These are phyloP conservation scores for Cucurbita ficifolia DNA, from an alignment of 306 rosid genomes.

Conservation along the genomic window DNA sequence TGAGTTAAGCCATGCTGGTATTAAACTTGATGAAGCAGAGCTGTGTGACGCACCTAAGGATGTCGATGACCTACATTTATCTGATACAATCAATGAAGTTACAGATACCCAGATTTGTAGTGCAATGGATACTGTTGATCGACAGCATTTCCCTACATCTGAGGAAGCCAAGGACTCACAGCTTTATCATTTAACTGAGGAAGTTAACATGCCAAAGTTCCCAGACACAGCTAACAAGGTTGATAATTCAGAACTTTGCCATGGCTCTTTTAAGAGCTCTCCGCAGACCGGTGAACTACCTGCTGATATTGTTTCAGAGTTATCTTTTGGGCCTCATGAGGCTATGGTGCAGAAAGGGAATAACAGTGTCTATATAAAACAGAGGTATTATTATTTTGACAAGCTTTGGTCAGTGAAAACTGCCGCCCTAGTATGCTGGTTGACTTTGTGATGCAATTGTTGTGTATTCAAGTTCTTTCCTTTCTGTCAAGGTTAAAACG, in stretches of 20 bases:
- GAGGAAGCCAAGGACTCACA: slow-evolving; percentile 14
- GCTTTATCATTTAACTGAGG: slow-evolving; percentile 18
- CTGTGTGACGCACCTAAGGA: slow-evolving; percentile 7
- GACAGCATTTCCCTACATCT: slow-evolving; percentile 16
- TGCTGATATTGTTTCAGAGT: slow-evolving; percentile 37
- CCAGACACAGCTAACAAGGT: slow-evolving; percentile 1
- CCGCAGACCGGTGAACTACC: slow-evolving; percentile 20
- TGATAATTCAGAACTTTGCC: slow-evolving; percentile 26
- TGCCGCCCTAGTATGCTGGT: background rate
- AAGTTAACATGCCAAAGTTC: slow-evolving; percentile 15
- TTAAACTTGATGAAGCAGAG: slow-evolving; percentile 17
- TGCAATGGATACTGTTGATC: slow-evolving; percentile 12
- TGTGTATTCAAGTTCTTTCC: background rate
- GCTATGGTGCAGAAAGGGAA: slow-evolving; percentile 55
- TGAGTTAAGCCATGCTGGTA: slow-evolving; percentile 23
- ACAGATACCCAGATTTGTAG: slow-evolving; percentile 17
- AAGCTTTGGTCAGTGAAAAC: background rate
- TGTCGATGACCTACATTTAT: slow-evolving; percentile 7
- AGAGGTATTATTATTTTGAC: slow-evolving; percentile 12
- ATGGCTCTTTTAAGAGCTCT: slow-evolving; percentile 24
- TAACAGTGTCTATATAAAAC: slow-evolving; percentile 47
- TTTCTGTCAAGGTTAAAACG: background rate
- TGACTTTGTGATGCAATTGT: background rate
- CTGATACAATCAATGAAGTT: slow-evolving; percentile 19
- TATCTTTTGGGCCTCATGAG: slow-evolving; percentile 43